Evolutionary conservation across 257 asterid species (phyloP).

Genomic region (Solanum tarijense): DNA sequence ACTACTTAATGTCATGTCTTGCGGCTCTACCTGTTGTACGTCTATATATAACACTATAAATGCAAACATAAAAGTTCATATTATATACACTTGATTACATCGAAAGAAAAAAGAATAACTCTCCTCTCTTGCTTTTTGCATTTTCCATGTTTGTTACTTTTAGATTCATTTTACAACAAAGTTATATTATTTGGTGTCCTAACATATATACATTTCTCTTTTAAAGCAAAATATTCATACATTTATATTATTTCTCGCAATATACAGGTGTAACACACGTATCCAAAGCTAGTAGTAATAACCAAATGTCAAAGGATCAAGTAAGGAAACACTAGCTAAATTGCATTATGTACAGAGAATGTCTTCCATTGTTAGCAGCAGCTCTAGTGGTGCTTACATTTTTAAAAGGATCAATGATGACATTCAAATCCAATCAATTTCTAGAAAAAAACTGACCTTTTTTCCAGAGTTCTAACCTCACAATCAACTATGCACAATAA

Average conservation of each 20-base stretch:
- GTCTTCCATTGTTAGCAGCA: background rate
- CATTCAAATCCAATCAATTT: conserved; percentile 5
- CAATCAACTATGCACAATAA: conserved; percentile 45
- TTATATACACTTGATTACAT: background rate
- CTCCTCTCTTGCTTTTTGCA: background rate
- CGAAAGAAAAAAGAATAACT: no score
- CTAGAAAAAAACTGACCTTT: conserved; percentile 14
- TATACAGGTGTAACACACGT: background rate
- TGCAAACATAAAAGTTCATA: background rate
- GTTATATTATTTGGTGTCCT: background rate
- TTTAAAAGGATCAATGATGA: conserved; percentile 4
- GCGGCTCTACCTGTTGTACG: background rate
- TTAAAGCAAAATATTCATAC: background rate
- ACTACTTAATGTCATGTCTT: background rate
- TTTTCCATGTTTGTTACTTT: background rate
- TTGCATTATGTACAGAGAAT: conserved; percentile 3
- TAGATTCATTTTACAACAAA: background rate
- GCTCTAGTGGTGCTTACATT: conserved; percentile 13
- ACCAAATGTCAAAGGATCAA: background rate
- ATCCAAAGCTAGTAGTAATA: background rate
- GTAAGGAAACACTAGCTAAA: background rate
- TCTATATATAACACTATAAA: background rate
- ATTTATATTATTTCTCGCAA: background rate
- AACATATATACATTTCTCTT: background rate
- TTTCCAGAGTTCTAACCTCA: conserved; percentile 14